Conservation (phyloP, 2,329 filamentous ascomycete genomes). For the Fonsecaea multimorphosa region DNA sequence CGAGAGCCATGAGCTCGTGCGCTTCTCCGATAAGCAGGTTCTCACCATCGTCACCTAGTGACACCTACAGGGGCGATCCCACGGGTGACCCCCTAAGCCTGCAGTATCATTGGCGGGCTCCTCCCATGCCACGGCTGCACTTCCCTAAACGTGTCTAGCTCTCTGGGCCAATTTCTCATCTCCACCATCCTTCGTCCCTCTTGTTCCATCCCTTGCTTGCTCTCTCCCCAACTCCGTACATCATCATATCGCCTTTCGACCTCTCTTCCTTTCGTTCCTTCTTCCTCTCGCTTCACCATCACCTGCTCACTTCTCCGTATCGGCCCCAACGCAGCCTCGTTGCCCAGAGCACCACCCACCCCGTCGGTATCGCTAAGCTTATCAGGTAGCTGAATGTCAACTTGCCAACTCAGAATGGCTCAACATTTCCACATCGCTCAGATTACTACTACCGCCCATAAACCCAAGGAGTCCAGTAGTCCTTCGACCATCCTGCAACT, state of each 20-base stretch:
- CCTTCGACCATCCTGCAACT: constrained; percentile 39
- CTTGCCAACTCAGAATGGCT: constrained; percentile 44
- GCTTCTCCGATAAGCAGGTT: constrained; percentile 16
- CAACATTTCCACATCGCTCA: constrained; percentile 41
- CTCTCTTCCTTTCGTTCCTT: neutral
- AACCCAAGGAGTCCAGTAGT: constrained; percentile 41
- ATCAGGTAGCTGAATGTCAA: constrained; percentile 40
- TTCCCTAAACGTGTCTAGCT: constrained; percentile 24
- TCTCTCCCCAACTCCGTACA: constrained; percentile 1
- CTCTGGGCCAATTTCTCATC: constrained; percentile 5
- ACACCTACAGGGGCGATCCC: no score
- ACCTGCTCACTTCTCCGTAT: constrained; percentile 1
- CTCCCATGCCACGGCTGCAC: constrained; percentile 15
- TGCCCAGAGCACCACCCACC: constrained; percentile 14
- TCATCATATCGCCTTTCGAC: constrained; percentile 11
- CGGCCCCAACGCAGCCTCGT: constrained; percentile 11
- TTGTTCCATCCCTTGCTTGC: constrained; percentile 15
- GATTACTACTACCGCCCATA: constrained; percentile 34
- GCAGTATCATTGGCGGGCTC: constrained; percentile 6
- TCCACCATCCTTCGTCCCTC: constrained; percentile 20
- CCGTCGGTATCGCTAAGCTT: constrained; percentile 12
- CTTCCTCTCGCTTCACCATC: neutral
- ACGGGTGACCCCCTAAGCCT: constrained; percentile 1
- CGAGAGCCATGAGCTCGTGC: neutral
- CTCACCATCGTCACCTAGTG: neutral